phyloP scores from a whole-genome alignment of 176 grass and related monocot genomes.

The Oryza meridionalis region DNA sequence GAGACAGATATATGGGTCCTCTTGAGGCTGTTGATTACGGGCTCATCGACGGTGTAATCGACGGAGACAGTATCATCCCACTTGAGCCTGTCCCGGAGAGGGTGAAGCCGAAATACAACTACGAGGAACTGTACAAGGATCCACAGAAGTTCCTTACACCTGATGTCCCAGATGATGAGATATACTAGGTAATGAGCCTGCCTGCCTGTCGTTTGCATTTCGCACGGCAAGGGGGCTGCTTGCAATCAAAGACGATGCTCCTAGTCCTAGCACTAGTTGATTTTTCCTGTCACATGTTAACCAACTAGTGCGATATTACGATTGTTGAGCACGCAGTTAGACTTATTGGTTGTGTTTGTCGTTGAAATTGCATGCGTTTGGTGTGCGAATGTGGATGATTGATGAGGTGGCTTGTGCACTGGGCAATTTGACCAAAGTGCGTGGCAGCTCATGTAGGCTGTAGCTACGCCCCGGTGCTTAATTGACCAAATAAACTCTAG shows the following conservation, averaged over 20 bases:
- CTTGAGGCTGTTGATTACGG: conserved; percentile 91
- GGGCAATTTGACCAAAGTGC: conserved; percentile 18
- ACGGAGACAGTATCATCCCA: conserved; percentile 71
- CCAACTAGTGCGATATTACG: background rate
- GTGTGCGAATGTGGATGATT: background rate
- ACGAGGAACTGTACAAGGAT: conserved; percentile 67
- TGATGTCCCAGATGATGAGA: conserved; percentile 85
- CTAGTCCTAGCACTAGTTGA: conserved; percentile 34
- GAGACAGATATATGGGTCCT: conserved; percentile 89
- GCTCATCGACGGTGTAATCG: conserved; percentile 82
- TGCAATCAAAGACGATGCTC: conserved; percentile 22
- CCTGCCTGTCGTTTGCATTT: background rate
- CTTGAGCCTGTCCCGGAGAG: conserved; percentile 62
- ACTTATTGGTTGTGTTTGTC: background rate
- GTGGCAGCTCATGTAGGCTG: too few species aligned
- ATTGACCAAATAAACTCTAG: background rate
- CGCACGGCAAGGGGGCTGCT: background rate
- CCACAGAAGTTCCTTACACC: conserved; percentile 77
- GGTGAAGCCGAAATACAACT: conserved; percentile 68
- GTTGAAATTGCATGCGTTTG: background rate
- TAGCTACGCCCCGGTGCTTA: background rate
- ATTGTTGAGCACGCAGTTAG: conserved; percentile 6
- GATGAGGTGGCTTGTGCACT: background rate
- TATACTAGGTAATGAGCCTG: conserved; percentile 53
- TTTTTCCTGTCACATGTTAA: background rate